Percentiles rank a stretch among this genome's conserved stretches.
These are phyloP conservation scores for Lumnitzera littorea DNA, from an alignment of 345 rosid genomes.

Conservation along the genomic window DNA sequence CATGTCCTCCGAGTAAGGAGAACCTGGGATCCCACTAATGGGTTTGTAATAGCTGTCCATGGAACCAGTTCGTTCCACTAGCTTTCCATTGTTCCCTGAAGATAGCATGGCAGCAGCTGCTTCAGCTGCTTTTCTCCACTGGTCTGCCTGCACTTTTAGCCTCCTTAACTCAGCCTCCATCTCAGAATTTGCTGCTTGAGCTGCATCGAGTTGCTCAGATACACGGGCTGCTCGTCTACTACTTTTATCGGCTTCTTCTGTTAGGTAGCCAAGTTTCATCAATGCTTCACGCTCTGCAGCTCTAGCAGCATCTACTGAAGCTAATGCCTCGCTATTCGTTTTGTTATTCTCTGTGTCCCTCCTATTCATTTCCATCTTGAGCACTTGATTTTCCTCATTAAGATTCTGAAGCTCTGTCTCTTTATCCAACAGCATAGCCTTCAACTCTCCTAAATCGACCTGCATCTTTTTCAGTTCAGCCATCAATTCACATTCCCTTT, in stretches of 20 bases:
- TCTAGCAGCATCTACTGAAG: constrained; percentile 33
- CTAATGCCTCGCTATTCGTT: constrained; percentile 31
- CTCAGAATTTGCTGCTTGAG: constrained; percentile 62
- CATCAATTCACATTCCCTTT: constrained; percentile 31
- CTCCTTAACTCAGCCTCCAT: constrained; percentile 83
- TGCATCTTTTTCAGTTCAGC: constrained; percentile 48
- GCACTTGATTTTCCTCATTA: constrained; percentile 44
- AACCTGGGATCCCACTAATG: constrained; percentile 32
- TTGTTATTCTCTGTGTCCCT: constrained; percentile 41
- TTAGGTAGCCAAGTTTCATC: constrained; percentile 43
- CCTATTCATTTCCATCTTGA: constrained; percentile 43
- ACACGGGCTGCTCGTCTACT: constrained; percentile 55
- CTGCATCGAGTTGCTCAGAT: constrained; percentile 67
- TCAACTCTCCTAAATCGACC: constrained; percentile 43
- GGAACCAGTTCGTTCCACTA: constrained; percentile 53
- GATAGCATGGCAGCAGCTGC: constrained; percentile 88
- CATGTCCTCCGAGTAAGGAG: constrained; percentile 70
- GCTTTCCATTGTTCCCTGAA: constrained; percentile 63
- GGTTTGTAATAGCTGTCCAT: constrained; percentile 38
- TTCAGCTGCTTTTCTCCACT: constrained; percentile 99
- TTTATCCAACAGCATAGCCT: constrained; percentile 39
- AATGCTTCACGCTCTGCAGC: constrained; percentile 58
- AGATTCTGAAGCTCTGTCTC: constrained; percentile 41
- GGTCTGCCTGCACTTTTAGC: constrained; percentile 90
- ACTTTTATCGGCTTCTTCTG: constrained; percentile 69